A percentile compares a stretch with the other conserved stretches of the same genome.
Evolutionary conservation across 2,329 filamentous ascomycete species (phyloP).

Genomic region (Zasmidium angulare): DNA sequence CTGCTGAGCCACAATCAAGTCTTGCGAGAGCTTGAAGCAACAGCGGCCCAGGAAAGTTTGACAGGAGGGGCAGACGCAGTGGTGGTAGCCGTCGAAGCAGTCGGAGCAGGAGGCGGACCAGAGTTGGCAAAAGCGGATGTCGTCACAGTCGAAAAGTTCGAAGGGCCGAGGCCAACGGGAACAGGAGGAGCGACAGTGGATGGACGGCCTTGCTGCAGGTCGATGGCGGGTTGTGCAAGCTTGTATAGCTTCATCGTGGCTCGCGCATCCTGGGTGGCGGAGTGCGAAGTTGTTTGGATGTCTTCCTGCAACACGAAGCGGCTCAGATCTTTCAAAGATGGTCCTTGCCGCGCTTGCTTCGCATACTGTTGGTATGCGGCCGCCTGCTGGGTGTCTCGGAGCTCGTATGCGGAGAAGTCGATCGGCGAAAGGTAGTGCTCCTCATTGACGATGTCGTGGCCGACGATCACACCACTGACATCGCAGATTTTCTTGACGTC

Average conservation of each 20-base stretch:
- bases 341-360: neutral
- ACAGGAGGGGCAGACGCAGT: no score
- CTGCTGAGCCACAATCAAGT: no score
- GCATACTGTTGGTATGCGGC: neutral
- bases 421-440: neutral
- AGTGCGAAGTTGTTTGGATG: neutral
- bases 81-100: no score
- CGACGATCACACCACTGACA: neutral
- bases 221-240: neutral
- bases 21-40: no score
- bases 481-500: neutral
- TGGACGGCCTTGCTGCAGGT: neutral
- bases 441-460: neutral
- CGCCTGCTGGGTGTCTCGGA: neutral
- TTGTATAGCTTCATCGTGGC: neutral
- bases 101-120: neutral
- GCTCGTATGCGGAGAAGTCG: neutral
- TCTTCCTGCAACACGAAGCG: neutral
- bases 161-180: neutral
- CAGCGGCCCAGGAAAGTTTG: no score
- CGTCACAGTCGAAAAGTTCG: no score
- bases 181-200: no score
- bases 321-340: neutral
- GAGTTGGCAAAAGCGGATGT: neutral
- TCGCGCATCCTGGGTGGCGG: neutral